phyloP scores from a whole-genome alignment of 495 filamentous ascomycete species.

The Hypoxylon intermedium region DNA sequence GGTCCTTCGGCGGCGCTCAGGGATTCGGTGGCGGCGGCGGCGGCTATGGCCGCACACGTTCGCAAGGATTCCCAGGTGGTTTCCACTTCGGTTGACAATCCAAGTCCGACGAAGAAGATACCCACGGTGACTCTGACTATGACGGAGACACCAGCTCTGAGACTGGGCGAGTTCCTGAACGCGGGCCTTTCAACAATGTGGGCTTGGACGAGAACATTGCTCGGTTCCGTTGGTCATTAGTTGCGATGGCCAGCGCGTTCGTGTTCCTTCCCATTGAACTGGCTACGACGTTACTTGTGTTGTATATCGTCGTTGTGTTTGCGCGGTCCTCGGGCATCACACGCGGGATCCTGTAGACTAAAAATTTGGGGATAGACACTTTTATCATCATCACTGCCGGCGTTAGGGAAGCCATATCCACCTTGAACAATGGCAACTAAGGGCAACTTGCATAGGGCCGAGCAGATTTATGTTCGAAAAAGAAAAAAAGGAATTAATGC shows the following conservation, averaged over 20 bases:
- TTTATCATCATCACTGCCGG: constrained; percentile 40
- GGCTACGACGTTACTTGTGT: constrained; percentile 39
- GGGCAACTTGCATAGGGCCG: constrained; percentile 15
- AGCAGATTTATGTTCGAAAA: constrained; percentile 21
- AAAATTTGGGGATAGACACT: constrained; percentile 36
- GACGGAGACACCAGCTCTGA: constrained; percentile 15
- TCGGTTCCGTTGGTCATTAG: constrained; percentile 38
- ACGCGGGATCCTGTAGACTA: constrained; percentile 38
- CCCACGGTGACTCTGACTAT: constrained; percentile 30
- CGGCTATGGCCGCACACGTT: constrained; percentile 42
- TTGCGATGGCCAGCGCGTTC: constrained; percentile 35
- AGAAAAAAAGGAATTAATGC: constrained; percentile 28
- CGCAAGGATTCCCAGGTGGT: constrained; percentile 47
- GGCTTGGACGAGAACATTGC: constrained; percentile 35
- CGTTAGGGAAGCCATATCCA: constrained; percentile 36
- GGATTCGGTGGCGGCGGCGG: constrained; percentile 46
- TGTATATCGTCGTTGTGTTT: constrained; percentile 42
- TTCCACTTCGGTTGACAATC: constrained; percentile 60
- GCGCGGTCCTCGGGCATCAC: constrained; percentile 39
- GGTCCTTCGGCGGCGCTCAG: constrained; percentile 49
- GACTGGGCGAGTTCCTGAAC: constrained; percentile 17
- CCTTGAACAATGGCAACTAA: constrained; percentile 14
- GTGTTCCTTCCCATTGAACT: constrained; percentile 39
- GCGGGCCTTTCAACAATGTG: constrained; percentile 39
- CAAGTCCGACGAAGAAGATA: constrained; percentile 40